A percentile compares a stretch with the other conserved stretches of the same genome.
Conservation (phyloP, 768 basidiomycete genomes). For the Phallus indusiatus region DNA sequence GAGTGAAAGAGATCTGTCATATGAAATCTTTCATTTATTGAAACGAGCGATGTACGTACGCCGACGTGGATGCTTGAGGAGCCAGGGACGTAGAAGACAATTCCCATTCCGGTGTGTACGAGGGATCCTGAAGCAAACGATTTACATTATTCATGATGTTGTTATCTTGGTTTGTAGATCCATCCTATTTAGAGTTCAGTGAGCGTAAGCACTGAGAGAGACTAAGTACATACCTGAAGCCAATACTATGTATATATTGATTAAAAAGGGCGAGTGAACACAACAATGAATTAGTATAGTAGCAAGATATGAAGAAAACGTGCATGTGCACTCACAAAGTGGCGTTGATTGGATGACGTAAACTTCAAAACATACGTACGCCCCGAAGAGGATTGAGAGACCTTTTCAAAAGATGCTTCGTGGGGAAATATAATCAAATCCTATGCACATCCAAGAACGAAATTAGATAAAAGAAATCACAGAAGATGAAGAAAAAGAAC, state of each 20-base stretch:
- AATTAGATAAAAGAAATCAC: slow-evolving; percentile 2
- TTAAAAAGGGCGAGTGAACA: neutral
- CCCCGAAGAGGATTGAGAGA: slow-evolving; percentile 53
- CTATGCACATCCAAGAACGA: slow-evolving; percentile 25
- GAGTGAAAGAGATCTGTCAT: neutral
- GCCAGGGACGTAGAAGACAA: slow-evolving; percentile 18
- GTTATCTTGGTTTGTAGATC: slow-evolving; percentile 52
- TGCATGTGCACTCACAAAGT: slow-evolving; percentile 55
- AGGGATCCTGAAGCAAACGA: slow-evolving; percentile 56
- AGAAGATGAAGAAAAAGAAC: neutral
- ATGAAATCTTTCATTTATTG: neutral
- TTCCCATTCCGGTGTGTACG: slow-evolving; percentile 51
- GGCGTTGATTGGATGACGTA: slow-evolving; percentile 78
- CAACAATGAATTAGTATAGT: slow-evolving; percentile 10
- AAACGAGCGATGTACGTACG: slow-evolving; percentile 11
- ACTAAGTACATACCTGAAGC: slow-evolving; percentile 57
- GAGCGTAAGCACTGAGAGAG: neutral
- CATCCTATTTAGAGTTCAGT: slow-evolving; percentile 41
- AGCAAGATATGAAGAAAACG: slow-evolving; percentile 1
- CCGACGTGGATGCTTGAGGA: slow-evolving; percentile 38
- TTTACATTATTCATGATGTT: slow-evolving; percentile 71
- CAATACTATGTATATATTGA: slow-evolving; percentile 62
- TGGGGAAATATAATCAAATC: slow-evolving; percentile 83
- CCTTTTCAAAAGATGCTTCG: slow-evolving; percentile 75
- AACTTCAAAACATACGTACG: slow-evolving; percentile 86